Evolutionary conservation across 108 stramenopile species (phyloP), one percentile per base, ranked within the genome.

Genomic region (Chaetoceros tenuissimus): DNA sequence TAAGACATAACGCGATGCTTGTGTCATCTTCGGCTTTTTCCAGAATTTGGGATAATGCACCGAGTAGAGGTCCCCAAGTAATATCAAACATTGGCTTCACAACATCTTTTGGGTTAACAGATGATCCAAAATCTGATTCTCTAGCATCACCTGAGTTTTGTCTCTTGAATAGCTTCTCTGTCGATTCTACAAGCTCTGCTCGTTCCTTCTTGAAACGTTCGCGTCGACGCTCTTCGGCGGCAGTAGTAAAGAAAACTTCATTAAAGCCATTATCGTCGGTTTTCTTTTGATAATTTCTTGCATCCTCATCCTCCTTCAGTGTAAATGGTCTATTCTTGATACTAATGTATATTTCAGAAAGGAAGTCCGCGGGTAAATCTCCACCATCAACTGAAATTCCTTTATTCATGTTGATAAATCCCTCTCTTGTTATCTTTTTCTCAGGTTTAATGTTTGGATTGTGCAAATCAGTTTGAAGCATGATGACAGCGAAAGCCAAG

Each of bases 391-490:
- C 82, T 8, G 88, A 81, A 57, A 99, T 98, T 16, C 99, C 99
- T 34, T 93, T 70, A 63, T 99, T 99, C 51, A 98, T 97, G 25
- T 79, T 62, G 24, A 96, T 63, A 56, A 98, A 98, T 19, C 75
- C 75, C 54, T 96, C 97, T 20, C 84, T 59, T 8, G 99, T 98
- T 97, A 99, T 99, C 25, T 82, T 81, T 52, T 71, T 73, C 51
- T 95, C 93, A 16, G 82, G 84, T 51, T 84, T 85, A 53, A 99
- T 96, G 66, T 84, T 90, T 19, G 99, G 99, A 61, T 98, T 99
- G 81, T 99, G 99, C 24, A 98, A 79, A 74, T 98, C 97, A 20
- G 99, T 99, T 60, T 98, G 93, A 45, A 99, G 91, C 97, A 99
- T 98, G 66, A 99, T 99, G 17, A 98, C 94, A 10, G 97, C 95